Conservation (phyloP, 371 early-diverging fungal species). For the Circinella minor region DNA sequence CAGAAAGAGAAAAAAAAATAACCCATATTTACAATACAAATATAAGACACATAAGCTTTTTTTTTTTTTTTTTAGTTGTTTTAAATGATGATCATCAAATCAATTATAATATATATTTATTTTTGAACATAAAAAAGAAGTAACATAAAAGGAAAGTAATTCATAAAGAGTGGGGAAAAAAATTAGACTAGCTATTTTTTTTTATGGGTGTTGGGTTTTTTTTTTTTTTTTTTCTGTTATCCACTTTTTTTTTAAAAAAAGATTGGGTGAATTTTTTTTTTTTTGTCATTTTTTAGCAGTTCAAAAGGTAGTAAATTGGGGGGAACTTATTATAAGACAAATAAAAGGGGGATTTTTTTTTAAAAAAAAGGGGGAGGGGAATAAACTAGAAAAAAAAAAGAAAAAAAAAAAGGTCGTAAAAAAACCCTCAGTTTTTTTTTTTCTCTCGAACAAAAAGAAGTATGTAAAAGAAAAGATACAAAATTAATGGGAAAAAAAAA, state of each 20-base stretch:
- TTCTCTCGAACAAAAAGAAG: neutral
- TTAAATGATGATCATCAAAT: neutral
- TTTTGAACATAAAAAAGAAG: constrained; percentile 4
- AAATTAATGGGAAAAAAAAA: neutral
- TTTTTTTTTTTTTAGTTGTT: neutral
- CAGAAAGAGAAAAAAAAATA: too few species aligned
- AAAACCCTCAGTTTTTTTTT: neutral
- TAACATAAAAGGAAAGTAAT: neutral
- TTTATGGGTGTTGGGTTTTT: neutral
- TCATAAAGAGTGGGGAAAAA: too few species aligned
- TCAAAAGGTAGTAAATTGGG: neutral
- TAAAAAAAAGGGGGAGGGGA: neutral
- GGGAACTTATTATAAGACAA: neutral
- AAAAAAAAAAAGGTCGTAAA: neutral
- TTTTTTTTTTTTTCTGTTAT: neutral
- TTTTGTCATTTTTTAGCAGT: neutral
- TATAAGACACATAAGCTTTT: neutral
- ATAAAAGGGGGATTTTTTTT: neutral
- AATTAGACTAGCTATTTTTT: neutral
- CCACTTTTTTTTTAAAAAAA: neutral
- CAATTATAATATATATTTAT: neutral
- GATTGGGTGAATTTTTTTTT: neutral
- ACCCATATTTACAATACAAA: too few species aligned
- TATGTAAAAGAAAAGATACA: neutral
- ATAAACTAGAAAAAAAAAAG: neutral